Conservation (phyloP, 371 early-diverging fungal species). For the Caulochytrium protostelioides region DNA sequence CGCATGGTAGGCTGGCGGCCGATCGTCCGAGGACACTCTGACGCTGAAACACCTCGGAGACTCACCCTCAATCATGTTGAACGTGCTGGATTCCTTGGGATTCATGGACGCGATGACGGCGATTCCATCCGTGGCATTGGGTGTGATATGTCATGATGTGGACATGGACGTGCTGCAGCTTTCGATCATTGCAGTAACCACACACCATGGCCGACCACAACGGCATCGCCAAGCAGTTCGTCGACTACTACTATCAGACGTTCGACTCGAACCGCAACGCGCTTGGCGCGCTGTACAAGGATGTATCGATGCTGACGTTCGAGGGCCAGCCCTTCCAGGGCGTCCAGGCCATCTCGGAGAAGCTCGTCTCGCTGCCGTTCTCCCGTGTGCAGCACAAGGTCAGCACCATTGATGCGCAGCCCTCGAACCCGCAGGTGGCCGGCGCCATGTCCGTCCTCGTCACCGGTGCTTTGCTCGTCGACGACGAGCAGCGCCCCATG, state of each 20-base stretch:
- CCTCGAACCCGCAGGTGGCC: slow-evolving; percentile 25
- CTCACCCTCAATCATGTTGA: too few species aligned
- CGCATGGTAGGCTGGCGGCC: too few species aligned
- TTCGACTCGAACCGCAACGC: slow-evolving; percentile 45
- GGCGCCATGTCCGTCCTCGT: slow-evolving; percentile 45
- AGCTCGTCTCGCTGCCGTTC: slow-evolving; percentile 56
- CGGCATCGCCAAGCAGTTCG: slow-evolving; percentile 45
- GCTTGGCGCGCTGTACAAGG: slow-evolving; percentile 51
- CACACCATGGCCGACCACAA: slow-evolving; percentile 18
- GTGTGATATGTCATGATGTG: too few species aligned
- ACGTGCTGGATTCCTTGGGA: too few species aligned
- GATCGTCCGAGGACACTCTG: too few species aligned
- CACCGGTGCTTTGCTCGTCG: slow-evolving; percentile 45
- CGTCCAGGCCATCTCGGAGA: slow-evolving; percentile 37
- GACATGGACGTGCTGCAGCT: too few species aligned
- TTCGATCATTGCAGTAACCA: too few species aligned
- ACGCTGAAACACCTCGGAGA: too few species aligned
- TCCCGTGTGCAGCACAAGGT: slow-evolving; percentile 41
- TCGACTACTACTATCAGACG: slow-evolving; percentile 57
- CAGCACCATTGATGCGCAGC: slow-evolving; percentile 57
- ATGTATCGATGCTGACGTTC: slow-evolving; percentile 61
- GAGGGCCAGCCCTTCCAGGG: slow-evolving; percentile 49
- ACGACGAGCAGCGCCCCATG: slow-evolving; percentile 50
- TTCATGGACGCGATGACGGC: too few species aligned
- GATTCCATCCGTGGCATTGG: too few species aligned